phyloP scores from a whole-genome alignment of 106 monocot species.

The Dioscorea alata region DNA sequence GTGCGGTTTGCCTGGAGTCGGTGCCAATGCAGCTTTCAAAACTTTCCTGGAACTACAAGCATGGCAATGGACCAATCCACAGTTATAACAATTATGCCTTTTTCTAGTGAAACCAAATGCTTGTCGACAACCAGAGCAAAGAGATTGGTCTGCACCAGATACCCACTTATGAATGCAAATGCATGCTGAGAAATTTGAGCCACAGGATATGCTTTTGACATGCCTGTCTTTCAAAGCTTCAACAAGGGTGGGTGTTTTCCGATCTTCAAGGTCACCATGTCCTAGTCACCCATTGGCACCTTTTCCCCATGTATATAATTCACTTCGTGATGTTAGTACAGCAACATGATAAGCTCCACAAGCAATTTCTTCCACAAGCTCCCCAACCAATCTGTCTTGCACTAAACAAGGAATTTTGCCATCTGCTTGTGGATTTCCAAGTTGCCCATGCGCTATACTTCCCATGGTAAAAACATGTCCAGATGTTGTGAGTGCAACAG shows the following conservation, averaged over 20 bases:
- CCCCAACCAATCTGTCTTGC: conserved; percentile 45
- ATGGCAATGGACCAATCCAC: conserved; percentile 77
- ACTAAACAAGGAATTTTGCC: conserved; percentile 63
- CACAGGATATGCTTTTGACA: conserved; percentile 83
- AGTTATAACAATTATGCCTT: conserved; percentile 81
- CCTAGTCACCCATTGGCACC: conserved; percentile 80
- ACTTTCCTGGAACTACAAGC: conserved; percentile 65
- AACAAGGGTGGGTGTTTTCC: conserved; percentile 53
- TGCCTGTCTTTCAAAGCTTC: conserved; percentile 73
- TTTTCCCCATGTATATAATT: conserved; percentile 74
- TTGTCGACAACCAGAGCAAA: conserved; percentile 72
- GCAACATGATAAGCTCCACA: conserved; percentile 68
- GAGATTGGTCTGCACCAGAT: conserved; percentile 64
- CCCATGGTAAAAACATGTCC: conserved; percentile 83
- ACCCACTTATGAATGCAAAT: conserved; percentile 91
- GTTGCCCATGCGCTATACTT: conserved; percentile 52
- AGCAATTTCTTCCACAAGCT: conserved; percentile 66
- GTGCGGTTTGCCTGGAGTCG: conserved; percentile 72
- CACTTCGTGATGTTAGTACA: conserved; percentile 64
- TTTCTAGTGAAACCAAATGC: conserved; percentile 84
- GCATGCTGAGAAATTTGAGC: conserved; percentile 71
- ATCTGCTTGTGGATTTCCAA: conserved; percentile 61
- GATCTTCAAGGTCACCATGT: conserved; percentile 69
- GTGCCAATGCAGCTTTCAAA: conserved; percentile 64
- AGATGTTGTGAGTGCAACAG: conserved; percentile 59